Conservation (phyloP, 2,329 filamentous ascomycete species). For the Chaetomium olivaceum region DNA sequence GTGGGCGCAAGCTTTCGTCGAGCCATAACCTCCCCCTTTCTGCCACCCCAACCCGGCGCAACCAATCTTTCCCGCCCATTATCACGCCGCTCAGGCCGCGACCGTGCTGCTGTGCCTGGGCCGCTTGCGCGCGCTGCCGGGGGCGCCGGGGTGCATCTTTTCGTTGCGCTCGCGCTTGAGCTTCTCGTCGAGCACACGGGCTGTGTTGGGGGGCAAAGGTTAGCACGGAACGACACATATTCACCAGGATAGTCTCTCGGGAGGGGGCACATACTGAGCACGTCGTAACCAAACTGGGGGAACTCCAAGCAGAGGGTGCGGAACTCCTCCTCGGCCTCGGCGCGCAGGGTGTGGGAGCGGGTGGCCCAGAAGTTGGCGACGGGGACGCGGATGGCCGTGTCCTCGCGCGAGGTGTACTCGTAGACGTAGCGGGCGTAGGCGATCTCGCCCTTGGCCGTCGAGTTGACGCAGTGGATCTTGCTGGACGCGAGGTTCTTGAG, state of each 20-base stretch:
- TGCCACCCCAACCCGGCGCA: neutral
- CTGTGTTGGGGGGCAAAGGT: conserved; percentile 39
- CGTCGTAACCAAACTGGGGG: conserved; percentile 90
- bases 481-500: conserved; percentile 77
- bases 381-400: conserved; percentile 73
- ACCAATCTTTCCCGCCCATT: neutral
- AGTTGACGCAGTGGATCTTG: conserved; percentile 91
- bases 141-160: conserved; percentile 53
- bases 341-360: conserved; percentile 74
- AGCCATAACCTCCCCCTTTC: neutral
- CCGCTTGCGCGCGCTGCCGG: conserved; percentile 57
- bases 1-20: neutral
- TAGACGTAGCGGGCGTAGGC: conserved; percentile 91
- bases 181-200: conserved; percentile 65
- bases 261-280: conserved; percentile 67
- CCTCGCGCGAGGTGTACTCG: conserved; percentile 68
- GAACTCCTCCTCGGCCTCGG: conserved; percentile 87
- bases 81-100: conserved; percentile 7
- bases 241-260: neutral
- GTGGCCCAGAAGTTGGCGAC: conserved; percentile 91
- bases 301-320: conserved; percentile 81
- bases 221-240: conserved; percentile 16
- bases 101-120: conserved; percentile 50
- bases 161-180: conserved; percentile 64
- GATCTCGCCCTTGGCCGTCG: conserved; percentile 86